Percentiles rank a stretch among this genome's conserved stretches.
Evolutionary conservation across 495 filamentous ascomycete species (phyloP).

Genomic region (Aspergillus hancockii): DNA sequence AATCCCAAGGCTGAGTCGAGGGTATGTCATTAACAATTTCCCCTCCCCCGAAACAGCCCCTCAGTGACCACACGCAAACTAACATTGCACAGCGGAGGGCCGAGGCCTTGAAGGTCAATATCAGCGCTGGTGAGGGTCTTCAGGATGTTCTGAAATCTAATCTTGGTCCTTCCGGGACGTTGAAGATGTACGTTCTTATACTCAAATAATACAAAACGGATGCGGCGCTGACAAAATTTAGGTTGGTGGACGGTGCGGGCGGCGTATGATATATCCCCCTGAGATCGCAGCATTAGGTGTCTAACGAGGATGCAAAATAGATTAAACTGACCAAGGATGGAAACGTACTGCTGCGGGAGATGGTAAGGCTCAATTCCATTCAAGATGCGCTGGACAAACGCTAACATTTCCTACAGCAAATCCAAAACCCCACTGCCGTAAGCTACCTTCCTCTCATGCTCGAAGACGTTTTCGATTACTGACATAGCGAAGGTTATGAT

Average conservation of each 20-base stretch:
- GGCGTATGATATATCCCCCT: slow-evolving; percentile 59
- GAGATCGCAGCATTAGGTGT: slow-evolving; percentile 7
- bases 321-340: slow-evolving; percentile 99
- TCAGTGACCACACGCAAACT: slow-evolving; percentile 37
- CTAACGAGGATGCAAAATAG: slow-evolving; percentile 42
- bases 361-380: slow-evolving; percentile 60
- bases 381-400: not conserved
- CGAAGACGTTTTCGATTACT: slow-evolving; percentile 24
- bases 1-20: slow-evolving; percentile 98
- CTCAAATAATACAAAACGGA: slow-evolving; percentile 2
- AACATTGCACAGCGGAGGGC: slow-evolving; percentile 73
- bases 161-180: slow-evolving; percentile 86
- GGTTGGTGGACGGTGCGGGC: slow-evolving; percentile 94
- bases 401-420: slow-evolving; percentile 56
- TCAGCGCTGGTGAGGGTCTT: slow-evolving; percentile 90
- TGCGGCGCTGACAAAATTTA: slow-evolving; percentile 43
- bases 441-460: slow-evolving; percentile 28
- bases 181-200: slow-evolving; percentile 77
- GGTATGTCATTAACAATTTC: slow-evolving; percentile 51
- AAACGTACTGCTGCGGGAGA: slow-evolving; percentile 91
- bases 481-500: slow-evolving; percentile 78
- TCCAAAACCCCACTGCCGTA: slow-evolving; percentile 87
- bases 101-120: slow-evolving; percentile 95
- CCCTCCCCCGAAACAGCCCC: slow-evolving; percentile 27
- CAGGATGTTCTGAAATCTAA: slow-evolving; percentile 98